Evolutionary conservation across 2,329 filamentous ascomycete species (phyloP).

Genomic region (Fusarium sambucinum): DNA sequence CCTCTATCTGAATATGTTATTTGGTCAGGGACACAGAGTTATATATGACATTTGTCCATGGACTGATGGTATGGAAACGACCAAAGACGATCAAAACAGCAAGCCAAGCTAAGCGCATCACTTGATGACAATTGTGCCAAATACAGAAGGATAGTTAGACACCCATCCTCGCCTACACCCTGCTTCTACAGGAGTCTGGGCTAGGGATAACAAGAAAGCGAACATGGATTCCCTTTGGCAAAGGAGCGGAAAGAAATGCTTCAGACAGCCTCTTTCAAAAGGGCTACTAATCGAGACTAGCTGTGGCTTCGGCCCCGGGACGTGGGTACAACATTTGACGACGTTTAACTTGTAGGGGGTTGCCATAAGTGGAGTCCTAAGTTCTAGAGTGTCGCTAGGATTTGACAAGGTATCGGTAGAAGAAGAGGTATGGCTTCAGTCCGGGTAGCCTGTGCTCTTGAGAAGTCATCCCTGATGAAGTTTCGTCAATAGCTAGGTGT

Average conservation of each 20-base stretch:
- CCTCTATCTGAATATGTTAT: constrained; percentile 2
- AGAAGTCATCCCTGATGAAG: constrained; percentile 10
- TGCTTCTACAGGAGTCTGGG: constrained; percentile 15
- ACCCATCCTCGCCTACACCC: constrained; percentile 37
- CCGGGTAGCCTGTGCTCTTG: constrained; percentile 15
- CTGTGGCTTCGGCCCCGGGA: constrained; percentile 46
- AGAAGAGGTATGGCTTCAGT: constrained; percentile 14
- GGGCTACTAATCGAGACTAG: constrained; percentile 42
- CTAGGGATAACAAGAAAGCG: constrained; percentile 28
- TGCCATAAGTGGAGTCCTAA: constrained; percentile 36
- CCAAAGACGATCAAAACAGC: constrained; percentile 42
- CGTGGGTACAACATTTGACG: constrained; percentile 40
- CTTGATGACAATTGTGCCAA: constrained; percentile 40
- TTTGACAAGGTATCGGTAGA: constrained; percentile 31
- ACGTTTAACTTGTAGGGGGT: constrained; percentile 47
- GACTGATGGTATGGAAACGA: constrained; percentile 39
- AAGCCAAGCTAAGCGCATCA: constrained; percentile 43
- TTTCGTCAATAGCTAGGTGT: constrained; percentile 7
- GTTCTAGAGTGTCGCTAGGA: constrained; percentile 36
- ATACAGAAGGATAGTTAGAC: constrained; percentile 40
- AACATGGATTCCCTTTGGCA: constrained; percentile 41
- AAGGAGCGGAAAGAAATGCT: constrained; percentile 41
- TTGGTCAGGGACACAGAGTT: constrained; percentile 40
- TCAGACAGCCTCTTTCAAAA: constrained; percentile 46
- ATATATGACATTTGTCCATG: constrained; percentile 43